Base-by-base conservation (phyloP, 2,329 filamentous ascomycete species). In the Raffaelea arxii region DNA sequence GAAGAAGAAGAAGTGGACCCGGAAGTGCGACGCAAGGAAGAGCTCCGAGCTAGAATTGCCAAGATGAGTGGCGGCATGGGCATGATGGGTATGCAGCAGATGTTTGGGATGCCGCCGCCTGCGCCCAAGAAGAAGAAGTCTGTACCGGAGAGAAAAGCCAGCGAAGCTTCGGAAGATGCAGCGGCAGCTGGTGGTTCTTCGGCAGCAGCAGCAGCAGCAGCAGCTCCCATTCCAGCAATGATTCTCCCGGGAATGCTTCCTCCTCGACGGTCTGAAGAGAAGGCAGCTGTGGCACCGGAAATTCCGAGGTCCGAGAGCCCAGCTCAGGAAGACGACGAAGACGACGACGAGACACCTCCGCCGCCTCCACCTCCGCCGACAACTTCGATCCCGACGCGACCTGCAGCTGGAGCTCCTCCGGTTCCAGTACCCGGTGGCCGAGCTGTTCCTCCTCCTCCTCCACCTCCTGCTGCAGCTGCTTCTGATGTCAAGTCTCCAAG, bases 1-100 rank as follows among this genome's bases (percentile, higher is more conserved):
- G 84, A 88, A 25, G 86, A 90, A 41, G 86, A 90, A 24, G 87
- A 94, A 16, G 71, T 94, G 44, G 90, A 97, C 58, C 88, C 89
- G 1, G 92, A 98, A 62, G 74, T 87, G 21, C 82, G 79, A 54
- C 83, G 90, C 44, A 86, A 84, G 60, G 82, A 95, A 65, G 91
- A 96, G 61, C 72, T 98, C 25, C 80, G 92, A 50, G 89, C 92
- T 51, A 81, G 92, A 56, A 98, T 98, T 88, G 92, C 92, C 40
- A 96, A 95, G 67, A 92, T 98, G 84, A 94, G 91, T 55, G 91
- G 91, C 46, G 91, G 91, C 21, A 95, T 95, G 87, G 88, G 88
- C 41, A 94, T 97, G 84, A 81, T 88, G 62, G 88, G 88, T 56
- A 94, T 97, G 80, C 50, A 48, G 35, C 50, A 49, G 32, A 94